Conservation (phyloP, 768 basidiomycete species). For the Gloeopeniophorella convolvens region DNA sequence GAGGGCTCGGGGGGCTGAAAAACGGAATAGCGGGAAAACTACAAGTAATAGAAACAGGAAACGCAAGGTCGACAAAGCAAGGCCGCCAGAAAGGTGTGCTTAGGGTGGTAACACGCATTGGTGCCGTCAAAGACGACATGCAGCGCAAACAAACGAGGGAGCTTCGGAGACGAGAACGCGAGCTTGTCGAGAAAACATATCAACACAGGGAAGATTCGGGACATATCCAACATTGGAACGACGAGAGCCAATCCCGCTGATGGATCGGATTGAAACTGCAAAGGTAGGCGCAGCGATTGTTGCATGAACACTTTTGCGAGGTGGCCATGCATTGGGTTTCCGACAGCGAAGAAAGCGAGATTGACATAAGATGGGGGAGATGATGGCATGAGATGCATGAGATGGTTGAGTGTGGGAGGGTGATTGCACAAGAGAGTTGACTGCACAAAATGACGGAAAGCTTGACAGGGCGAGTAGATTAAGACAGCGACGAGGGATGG, state of each 20-base stretch:
- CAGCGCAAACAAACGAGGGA: neutral
- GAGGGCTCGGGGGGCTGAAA: slow-evolving; percentile 3
- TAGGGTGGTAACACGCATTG: slow-evolving; percentile 17
- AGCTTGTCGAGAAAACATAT: slow-evolving; percentile 13
- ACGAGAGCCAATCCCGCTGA: neutral
- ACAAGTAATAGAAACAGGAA: slow-evolving; percentile 20
- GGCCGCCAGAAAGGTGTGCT: neutral
- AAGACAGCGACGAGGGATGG: slow-evolving; percentile 18
- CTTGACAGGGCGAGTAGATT: slow-evolving; percentile 19
- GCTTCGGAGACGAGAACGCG: neutral
- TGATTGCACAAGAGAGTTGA: slow-evolving; percentile 16
- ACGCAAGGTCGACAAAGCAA: slow-evolving; percentile 17
- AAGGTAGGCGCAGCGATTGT: neutral
- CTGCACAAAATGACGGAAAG: slow-evolving; percentile 16
- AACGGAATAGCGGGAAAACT: slow-evolving; percentile 17
- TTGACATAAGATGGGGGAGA: slow-evolving; percentile 12
- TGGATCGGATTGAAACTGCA: neutral
- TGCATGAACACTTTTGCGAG: neutral
- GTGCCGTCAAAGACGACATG: slow-evolving; percentile 1
- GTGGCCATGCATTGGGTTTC: slow-evolving; percentile 14
- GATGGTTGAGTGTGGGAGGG: slow-evolving; percentile 11
- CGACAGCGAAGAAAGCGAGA: slow-evolving; percentile 19
- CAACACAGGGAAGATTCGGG: slow-evolving; percentile 1
- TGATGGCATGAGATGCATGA: slow-evolving; percentile 12
- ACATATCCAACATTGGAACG: slow-evolving; percentile 9